These are phyloP conservation scores for Lactarius pseudohatsudake DNA, from an alignment of 768 basidiomycete species.

Conservation along the genomic window DNA sequence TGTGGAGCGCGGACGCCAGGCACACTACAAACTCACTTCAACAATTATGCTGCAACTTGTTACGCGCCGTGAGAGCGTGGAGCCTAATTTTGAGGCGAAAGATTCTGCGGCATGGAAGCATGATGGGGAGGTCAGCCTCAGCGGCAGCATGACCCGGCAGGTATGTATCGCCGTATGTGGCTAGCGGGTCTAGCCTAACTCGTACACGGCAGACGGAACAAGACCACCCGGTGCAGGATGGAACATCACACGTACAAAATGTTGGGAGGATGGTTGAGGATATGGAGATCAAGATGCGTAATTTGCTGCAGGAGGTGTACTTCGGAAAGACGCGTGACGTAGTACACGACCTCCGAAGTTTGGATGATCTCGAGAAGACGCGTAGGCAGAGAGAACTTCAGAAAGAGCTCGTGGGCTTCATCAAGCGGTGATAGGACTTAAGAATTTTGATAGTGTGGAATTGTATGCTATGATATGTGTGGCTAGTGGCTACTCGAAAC, in stretches of 20 bases:
- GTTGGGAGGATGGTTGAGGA: constrained; percentile 97
- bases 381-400: constrained; percentile 81
- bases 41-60: constrained; percentile 94
- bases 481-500: background rate
- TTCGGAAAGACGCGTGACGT: constrained; percentile 97
- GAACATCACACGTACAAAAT: constrained; percentile 86
- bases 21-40: constrained; percentile 96
- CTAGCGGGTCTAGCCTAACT: background rate
- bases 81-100: constrained; percentile 38
- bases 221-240: constrained; percentile 79
- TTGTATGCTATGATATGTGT: constrained; percentile 8
- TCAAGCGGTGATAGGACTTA: constrained; percentile 44
- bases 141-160: constrained; percentile 98
- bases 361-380: constrained; percentile 82
- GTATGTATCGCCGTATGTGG: constrained; percentile 43
- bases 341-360: constrained; percentile 85
- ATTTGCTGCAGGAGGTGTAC: constrained; percentile 90
- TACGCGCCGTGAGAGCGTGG: constrained; percentile 41
- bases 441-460: background rate
- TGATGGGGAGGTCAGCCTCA: constrained; percentile 77
- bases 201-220: constrained; percentile 67
- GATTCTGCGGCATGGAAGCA: constrained; percentile 47
- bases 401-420: constrained; percentile 86
- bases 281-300: constrained; percentile 99
- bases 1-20: constrained; percentile 85